phyloP scores from a whole-genome alignment of 129 eudicot genomes.

The Kitagawia praeruptora region DNA sequence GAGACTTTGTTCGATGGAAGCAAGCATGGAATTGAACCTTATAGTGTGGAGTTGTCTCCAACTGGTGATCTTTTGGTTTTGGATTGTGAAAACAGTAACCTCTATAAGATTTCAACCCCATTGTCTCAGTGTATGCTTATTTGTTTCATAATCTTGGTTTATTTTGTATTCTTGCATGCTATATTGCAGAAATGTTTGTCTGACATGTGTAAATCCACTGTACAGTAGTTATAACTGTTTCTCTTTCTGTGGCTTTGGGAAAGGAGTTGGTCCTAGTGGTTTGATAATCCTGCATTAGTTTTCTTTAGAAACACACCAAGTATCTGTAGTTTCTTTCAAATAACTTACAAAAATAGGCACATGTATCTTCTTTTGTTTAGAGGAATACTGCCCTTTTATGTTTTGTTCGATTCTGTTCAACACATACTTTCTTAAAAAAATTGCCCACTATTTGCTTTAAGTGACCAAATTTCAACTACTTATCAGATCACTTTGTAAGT shows the following conservation, averaged over 20 bases:
- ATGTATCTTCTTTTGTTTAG: constrained; percentile 47
- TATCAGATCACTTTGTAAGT: constrained; percentile 1
- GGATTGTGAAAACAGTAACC: constrained; percentile 82
- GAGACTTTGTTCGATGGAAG: constrained; percentile 96
- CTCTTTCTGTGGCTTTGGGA: neutral
- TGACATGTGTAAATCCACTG: neutral
- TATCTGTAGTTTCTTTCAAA: neutral
- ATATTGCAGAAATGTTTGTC: constrained; percentile 1
- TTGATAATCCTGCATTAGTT: neutral
- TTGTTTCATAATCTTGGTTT: neutral
- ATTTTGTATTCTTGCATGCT: neutral
- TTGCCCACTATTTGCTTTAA: constrained; percentile 21
- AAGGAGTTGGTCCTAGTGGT: neutral
- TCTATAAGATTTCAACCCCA: constrained; percentile 75
- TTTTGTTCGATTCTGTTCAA: constrained; percentile 19
- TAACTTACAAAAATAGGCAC: neutral
- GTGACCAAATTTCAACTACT: constrained; percentile 17
- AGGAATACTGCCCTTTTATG: constrained; percentile 41
- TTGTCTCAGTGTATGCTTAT: constrained; percentile 54
- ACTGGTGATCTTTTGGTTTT: constrained; percentile 64
- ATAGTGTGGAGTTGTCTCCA: constrained; percentile 62
- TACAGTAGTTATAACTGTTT: neutral
- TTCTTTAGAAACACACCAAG: constrained; percentile 6
- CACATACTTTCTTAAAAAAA: constrained; percentile 29
- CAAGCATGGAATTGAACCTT: constrained; percentile 89